Percentiles rank a stretch among this genome's conserved stretches.
phyloP scores from a whole-genome alignment of 1,284 basidiomycete genomes.

The Pseudozyma thailandica region DNA sequence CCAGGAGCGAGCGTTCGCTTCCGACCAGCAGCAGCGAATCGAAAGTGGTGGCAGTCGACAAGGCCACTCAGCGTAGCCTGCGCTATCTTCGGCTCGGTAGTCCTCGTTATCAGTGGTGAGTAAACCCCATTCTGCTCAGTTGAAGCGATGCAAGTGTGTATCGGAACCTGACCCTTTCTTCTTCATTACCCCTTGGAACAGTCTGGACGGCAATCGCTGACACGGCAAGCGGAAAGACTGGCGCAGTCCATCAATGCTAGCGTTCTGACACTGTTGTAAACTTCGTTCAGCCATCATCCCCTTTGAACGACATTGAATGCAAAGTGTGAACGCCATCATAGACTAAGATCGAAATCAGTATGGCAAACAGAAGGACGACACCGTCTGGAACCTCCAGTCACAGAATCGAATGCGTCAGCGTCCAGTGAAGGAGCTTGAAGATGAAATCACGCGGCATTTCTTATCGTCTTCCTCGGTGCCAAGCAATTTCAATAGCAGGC shows the following conservation, averaged over 20 bases:
- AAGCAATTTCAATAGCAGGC: too few species aligned
- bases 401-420: too few species aligned
- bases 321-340: too few species aligned
- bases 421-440: too few species aligned
- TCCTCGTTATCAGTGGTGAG: constrained; percentile 58
- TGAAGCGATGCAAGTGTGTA: background rate
- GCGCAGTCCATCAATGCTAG: constrained; percentile 52
- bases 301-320: too few species aligned
- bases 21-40: constrained; percentile 45
- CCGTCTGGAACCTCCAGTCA: too few species aligned
- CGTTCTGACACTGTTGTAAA: too few species aligned
- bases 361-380: too few species aligned
- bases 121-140: background rate
- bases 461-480: too few species aligned
- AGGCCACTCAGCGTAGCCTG: constrained; percentile 60
- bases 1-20: constrained; percentile 58
- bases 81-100: constrained; percentile 62
- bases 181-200: constrained; percentile 3
- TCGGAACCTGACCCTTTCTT: background rate
- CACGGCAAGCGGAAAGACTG: constrained; percentile 41
- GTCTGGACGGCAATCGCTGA: constrained; percentile 52
- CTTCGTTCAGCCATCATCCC: too few species aligned
- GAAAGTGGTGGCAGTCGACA: constrained; percentile 65
- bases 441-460: too few species aligned
- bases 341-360: too few species aligned